A percentile compares a stretch with the other conserved stretches of the same genome.
Evolutionary conservation across 192 early-diverging fungal species (phyloP).

Genomic region (Dissophora ornata): DNA sequence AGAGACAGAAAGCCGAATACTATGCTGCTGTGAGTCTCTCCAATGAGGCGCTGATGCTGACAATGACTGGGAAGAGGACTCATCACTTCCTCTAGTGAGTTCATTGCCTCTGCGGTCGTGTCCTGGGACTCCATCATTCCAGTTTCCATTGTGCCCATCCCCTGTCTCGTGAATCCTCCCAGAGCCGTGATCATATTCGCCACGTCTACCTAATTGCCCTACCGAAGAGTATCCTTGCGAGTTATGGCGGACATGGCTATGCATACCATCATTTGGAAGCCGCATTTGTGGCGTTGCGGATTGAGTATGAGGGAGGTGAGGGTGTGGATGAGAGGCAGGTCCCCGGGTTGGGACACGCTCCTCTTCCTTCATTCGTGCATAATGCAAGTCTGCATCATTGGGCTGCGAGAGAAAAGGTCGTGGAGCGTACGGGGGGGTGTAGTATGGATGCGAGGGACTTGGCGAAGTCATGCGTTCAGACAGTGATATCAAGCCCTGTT

Average conservation of each 20-base stretch:
- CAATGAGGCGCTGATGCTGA: not conserved
- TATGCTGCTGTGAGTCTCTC: slow-evolving; percentile 10
- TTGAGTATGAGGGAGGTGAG: no score
- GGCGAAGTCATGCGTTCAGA: slow-evolving; percentile 20
- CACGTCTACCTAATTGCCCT: not conserved
- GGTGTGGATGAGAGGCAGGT: not conserved
- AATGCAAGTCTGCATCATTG: not conserved
- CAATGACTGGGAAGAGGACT: not conserved
- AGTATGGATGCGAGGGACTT: slow-evolving; percentile 24
- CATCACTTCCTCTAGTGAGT: not conserved
- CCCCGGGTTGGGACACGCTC: not conserved
- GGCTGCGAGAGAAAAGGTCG: slow-evolving; percentile 9
- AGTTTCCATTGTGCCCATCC: not conserved
- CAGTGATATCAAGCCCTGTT: slow-evolving; percentile 18
- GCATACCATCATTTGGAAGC: not conserved
- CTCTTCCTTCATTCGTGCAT: not conserved
- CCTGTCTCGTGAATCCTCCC: not conserved
- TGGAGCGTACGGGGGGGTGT: not conserved
- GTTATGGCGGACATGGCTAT: not conserved
- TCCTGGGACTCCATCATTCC: slow-evolving; percentile 8
- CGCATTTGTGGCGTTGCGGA: not conserved
- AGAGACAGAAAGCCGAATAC: slow-evolving; percentile 22
- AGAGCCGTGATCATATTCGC: not conserved
- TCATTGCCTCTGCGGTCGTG: not conserved
- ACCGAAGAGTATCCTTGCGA: not conserved